Conservation (phyloP, 441 rosid genomes). For the Jatropha podagrica region DNA sequence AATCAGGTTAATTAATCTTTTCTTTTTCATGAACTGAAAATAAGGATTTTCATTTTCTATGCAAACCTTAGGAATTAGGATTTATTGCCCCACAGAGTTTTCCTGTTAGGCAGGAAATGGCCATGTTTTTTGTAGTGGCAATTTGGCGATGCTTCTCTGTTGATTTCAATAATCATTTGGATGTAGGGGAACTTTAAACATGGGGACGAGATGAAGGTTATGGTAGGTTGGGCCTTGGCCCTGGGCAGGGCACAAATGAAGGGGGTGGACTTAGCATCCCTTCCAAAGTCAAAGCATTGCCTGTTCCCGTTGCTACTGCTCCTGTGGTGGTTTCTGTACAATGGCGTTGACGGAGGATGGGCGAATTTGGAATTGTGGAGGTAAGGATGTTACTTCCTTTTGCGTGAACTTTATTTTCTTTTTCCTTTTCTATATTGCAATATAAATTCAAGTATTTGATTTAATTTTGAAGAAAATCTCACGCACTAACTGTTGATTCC, state of each 20-base stretch:
- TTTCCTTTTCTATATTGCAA: not conserved
- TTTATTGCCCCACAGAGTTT: too few species aligned
- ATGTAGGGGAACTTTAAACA: constrained; percentile 71
- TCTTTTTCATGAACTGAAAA: not conserved
- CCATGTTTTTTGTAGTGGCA: too few species aligned
- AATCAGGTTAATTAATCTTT: constrained; percentile 50
- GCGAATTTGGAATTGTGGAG: constrained; percentile 96
- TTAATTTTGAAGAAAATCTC: not conserved
- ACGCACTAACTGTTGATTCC: not conserved
- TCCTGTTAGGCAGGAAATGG: not conserved
- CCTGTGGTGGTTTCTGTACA: constrained; percentile 95
- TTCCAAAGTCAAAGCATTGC: constrained; percentile 64
- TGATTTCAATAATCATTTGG: constrained; percentile 10
- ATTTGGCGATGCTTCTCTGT: not conserved
- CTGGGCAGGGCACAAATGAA: constrained; percentile 86
- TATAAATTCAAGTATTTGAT: not conserved
- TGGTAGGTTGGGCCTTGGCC: constrained; percentile 93
- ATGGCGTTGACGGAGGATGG: constrained; percentile 76
- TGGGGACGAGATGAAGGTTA: constrained; percentile 99
- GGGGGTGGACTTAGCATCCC: constrained; percentile 93
- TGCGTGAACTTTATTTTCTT: not conserved
- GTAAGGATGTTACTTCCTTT: constrained; percentile 30
- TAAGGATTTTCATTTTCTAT: not conserved
- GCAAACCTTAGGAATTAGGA: too few species aligned
- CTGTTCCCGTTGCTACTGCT: constrained; percentile 67